Evolutionary conservation across 257 asterid species (phyloP).

Genomic region (Ajuga chamaepitys): DNA sequence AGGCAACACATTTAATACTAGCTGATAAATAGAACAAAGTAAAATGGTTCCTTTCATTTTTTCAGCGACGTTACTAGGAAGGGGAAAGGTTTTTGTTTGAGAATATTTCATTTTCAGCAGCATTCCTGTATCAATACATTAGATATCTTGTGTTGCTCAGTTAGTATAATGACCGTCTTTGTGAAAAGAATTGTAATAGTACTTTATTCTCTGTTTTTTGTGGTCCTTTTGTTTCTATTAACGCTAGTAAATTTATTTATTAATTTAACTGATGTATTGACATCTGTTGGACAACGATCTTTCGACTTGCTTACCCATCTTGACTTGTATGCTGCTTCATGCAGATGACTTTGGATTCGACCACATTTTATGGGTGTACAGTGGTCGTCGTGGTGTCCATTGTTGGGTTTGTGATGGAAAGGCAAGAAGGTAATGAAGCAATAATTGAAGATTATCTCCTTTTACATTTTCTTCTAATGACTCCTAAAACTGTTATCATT

Average conservation of each 20-base stretch:
- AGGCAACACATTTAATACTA: neutral
- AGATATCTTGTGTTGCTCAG: neutral
- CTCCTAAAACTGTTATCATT: conserved; percentile 12
- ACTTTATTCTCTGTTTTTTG: neutral
- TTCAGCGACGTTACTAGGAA: neutral
- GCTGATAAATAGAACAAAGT: neutral
- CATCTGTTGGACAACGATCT: neutral
- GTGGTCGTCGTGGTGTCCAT: conserved; percentile 98
- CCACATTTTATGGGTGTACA: conserved; percentile 90
- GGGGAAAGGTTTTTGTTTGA: neutral
- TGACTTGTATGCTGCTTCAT: conserved; percentile 8
- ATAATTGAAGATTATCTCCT: neutral
- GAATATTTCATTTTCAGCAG: neutral
- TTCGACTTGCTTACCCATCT: neutral
- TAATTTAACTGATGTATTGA: neutral
- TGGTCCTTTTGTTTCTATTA: neutral
- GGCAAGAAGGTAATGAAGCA: conserved; percentile 68
- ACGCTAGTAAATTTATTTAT: neutral
- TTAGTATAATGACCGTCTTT: neutral
- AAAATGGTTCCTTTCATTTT: neutral
- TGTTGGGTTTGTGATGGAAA: conserved; percentile 97
- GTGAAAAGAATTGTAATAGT: neutral
- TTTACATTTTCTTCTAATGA: neutral
- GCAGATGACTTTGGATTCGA: conserved; percentile 89
- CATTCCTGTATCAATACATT: neutral